Percentiles rank a stretch among this genome's conserved stretches.
phyloP scores from a whole-genome alignment of 2,329 filamentous ascomycete genomes.

The Ceratocystis huliohia region DNA sequence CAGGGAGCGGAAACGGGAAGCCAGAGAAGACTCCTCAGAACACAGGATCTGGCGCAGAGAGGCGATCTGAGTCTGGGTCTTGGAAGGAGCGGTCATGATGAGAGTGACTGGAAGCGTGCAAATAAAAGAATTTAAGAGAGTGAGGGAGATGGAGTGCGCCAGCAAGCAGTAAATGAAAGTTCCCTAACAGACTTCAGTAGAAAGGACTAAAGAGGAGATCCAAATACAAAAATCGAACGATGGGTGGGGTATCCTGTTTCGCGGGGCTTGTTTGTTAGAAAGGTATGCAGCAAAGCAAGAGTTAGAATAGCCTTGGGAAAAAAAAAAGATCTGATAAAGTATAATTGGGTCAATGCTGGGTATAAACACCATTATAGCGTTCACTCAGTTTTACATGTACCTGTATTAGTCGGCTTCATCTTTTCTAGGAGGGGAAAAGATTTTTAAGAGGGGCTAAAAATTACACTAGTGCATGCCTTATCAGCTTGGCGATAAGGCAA shows the following conservation, averaged over 20 bases:
- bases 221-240: background rate
- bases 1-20: conserved; percentile 84
- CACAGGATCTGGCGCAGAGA: conserved; percentile 63
- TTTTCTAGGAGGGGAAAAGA: conserved; percentile 18
- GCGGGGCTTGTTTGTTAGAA: background rate
- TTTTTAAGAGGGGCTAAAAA: conserved; percentile 22
- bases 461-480: conserved; percentile 22
- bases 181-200: background rate
- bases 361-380: background rate
- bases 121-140: background rate
- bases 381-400: background rate
- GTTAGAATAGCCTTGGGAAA: background rate
- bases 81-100: conserved; percentile 16
- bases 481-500: background rate
- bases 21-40: conserved; percentile 69
- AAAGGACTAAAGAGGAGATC: background rate
- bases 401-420: background rate
- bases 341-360: conserved; percentile 1
- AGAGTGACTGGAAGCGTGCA: background rate
- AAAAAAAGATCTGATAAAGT: conserved; percentile 15
- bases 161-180: background rate
- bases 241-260: conserved; percentile 15
- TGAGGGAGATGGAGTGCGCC: background rate
- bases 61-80: conserved; percentile 37
- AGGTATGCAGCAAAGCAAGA: background rate